These are phyloP conservation scores for Yamagishiella unicocca DNA, from an alignment of 139 green algal species.

Conservation along the genomic window DNA sequence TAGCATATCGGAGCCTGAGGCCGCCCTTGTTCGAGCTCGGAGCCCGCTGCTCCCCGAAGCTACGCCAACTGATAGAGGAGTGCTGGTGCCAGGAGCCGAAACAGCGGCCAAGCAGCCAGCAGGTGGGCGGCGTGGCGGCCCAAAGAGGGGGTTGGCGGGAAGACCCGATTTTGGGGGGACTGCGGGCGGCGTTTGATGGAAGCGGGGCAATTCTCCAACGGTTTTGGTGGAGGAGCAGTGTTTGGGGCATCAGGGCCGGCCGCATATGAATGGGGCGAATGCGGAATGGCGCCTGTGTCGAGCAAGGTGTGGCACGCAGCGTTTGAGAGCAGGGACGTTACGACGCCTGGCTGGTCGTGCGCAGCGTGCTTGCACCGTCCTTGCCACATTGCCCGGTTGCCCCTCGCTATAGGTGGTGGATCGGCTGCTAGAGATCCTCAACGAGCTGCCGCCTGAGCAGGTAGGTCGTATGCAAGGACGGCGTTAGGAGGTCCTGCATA, in stretches of 20 bases:
- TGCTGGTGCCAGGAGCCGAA: conserved; percentile 57
- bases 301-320: too few relatives aligned
- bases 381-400: not conserved
- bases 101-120: conserved; percentile 44
- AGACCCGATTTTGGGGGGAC: not conserved
- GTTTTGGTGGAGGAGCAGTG: not conserved
- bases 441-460: conserved; percentile 39
- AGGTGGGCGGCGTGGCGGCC: conserved; percentile 43
- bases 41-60: conserved; percentile 37
- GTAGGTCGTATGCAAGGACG: too few relatives aligned
- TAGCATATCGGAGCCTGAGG: conserved; percentile 41
- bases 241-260: not conserved
- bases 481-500: too few relatives aligned
- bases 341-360: not conserved
- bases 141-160: too few relatives aligned
- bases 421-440: conserved; percentile 20
- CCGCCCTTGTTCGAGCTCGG: conserved; percentile 45
- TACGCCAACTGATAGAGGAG: conserved; percentile 49
- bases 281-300: too few relatives aligned
- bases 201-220: too few relatives aligned
- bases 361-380: not conserved
- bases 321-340: not conserved
- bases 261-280: not conserved
- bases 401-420: conserved; percentile 27
- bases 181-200: not conserved